Evolutionary conservation across 768 basidiomycete genomes (phyloP), one percentile per base, ranked within the genome.

Genomic region (Kwoniella bestiolae): DNA sequence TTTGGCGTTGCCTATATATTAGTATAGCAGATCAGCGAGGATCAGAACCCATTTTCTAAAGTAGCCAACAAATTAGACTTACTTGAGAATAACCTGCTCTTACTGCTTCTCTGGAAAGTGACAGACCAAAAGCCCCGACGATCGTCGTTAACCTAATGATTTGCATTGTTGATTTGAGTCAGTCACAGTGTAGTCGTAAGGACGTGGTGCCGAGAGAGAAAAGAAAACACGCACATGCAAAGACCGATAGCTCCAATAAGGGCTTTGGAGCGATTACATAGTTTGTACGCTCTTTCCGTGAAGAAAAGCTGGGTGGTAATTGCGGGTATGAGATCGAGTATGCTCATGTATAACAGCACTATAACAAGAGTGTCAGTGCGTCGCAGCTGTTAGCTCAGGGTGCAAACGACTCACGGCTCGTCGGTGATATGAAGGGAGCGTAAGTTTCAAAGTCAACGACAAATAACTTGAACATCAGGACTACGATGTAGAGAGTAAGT

Each of bases 381-480:
- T n/a, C n/a, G n/a, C n/a, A n/a, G n/a, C n/a, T n/a, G n/a, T n/a
- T n/a, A n/a, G n/a, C n/a, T n/a, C n/a, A n/a, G n/a, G n/a, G n/a
- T n/a, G n/a, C n/a, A n/a, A n/a, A n/a, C 6, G 7, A 56, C 55
- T 56, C 21, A 56, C 55, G 34, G n/a, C 38, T 56, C 34, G 26
- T 4, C n/a, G 32, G 7, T 9, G 55, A n/a, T n/a, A n/a, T 32
- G 23, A 62, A 53, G 3, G 50, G 21, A 11, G 23, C 14, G 21
- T 62, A 62, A 41, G 52, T 53, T 6, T 51, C 60, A 41, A 62
- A 62, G 4, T 47, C 35, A 46, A 44, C 25, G n/a, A 55, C 60
- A 16, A 62, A 55, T 14, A 62, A 31, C 12, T 26, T 35, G 32
- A 45, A 38, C 35, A 53, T 62, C 23, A 62, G 18, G 29, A 53